Evolutionary conservation across 495 filamentous ascomycete species (phyloP).

Genomic region (Neurospora africana): DNA sequence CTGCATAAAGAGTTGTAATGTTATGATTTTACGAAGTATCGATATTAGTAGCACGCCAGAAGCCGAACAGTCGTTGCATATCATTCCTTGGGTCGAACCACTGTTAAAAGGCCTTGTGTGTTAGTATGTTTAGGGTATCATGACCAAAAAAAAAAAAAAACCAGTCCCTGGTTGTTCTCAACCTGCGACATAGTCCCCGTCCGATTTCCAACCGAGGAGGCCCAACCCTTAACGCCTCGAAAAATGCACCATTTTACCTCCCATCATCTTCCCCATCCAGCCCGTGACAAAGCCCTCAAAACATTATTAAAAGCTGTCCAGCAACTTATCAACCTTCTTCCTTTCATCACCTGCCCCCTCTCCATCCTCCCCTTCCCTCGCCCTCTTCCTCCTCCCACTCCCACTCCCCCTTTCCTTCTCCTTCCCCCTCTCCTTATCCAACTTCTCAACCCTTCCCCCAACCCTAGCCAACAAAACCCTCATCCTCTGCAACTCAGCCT

Average conservation of each 20-base stretch:
- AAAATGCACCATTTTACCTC: not conserved
- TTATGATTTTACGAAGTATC: not conserved
- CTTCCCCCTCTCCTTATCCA: constrained; percentile 14
- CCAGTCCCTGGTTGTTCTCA: not conserved
- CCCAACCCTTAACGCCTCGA: not conserved
- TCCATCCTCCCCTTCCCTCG: not conserved
- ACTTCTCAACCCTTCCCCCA: constrained; percentile 43
- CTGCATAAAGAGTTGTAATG: not conserved
- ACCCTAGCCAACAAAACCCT: constrained; percentile 64
- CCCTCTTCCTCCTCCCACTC: not conserved
- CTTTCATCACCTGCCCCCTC: constrained; percentile 29
- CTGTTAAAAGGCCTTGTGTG: not conserved
- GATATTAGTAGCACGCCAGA: not conserved
- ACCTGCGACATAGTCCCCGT: not conserved
- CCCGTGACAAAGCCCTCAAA: not conserved
- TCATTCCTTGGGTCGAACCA: not conserved
- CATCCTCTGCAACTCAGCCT: constrained; percentile 65
- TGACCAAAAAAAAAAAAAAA: not conserved
- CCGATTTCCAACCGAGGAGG: not conserved
- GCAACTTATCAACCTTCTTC: constrained; percentile 28
- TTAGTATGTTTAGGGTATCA: not conserved
- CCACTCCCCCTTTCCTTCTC: constrained; percentile 3
- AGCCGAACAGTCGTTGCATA: not conserved
- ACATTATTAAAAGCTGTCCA: constrained; percentile 24
- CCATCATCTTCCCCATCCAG: not conserved